These are phyloP conservation scores for Apophysomyces trapeziformis DNA, from an alignment of 371 early-diverging fungal species.

Conservation along the genomic window DNA sequence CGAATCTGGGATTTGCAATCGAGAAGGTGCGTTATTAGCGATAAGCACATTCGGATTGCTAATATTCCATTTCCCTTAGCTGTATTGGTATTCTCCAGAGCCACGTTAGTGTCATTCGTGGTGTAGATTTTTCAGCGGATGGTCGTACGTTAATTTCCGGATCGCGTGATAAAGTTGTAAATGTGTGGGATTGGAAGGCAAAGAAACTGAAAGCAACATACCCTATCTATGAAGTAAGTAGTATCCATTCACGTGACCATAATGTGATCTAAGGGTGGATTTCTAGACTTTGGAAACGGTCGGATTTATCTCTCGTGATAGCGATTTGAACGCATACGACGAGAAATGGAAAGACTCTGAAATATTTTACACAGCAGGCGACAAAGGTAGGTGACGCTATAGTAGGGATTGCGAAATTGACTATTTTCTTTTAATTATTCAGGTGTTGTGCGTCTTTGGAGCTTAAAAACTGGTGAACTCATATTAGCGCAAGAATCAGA, in stretches of 20 bases:
- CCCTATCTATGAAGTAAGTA: constrained; percentile 75
- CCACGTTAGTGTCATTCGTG: constrained; percentile 93
- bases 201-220: constrained; percentile 78
- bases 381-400: constrained; percentile 54
- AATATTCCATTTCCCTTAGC: constrained; percentile 26
- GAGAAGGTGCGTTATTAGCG: constrained; percentile 51
- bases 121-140: constrained; percentile 79
- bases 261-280: background rate
- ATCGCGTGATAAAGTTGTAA: constrained; percentile 94
- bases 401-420: background rate
- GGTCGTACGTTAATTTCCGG: constrained; percentile 84
- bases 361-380: constrained; percentile 87
- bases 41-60: background rate
- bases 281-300: constrained; percentile 69
- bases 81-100: constrained; percentile 78
- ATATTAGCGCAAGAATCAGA: constrained; percentile 64
- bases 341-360: constrained; percentile 47
- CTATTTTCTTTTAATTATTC: background rate
- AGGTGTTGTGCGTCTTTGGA: constrained; percentile 77
- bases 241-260: background rate
- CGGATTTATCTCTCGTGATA: constrained; percentile 60
- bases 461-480: constrained; percentile 64
- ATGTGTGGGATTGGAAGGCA: constrained; percentile 85
- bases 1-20: constrained; percentile 88
- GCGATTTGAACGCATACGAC: constrained; percentile 38